phyloP scores from a whole-genome alignment of 768 basidiomycete species.

The Galerina marginata region DNA sequence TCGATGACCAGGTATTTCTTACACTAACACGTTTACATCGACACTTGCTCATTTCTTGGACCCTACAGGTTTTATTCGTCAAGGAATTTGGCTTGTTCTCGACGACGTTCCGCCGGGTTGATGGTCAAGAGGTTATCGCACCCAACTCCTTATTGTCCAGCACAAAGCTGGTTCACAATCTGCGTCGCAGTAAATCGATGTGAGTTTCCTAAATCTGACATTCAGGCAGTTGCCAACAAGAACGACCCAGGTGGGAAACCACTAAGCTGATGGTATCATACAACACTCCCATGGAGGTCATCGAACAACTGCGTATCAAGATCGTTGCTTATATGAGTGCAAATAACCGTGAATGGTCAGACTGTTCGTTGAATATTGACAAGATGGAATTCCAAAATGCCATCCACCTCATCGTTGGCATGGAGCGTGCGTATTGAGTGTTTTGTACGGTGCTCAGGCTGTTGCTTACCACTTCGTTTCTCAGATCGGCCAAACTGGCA shows the following conservation, averaged over 20 bases:
- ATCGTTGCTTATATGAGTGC: slow-evolving; percentile 62
- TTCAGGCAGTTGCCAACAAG: neutral
- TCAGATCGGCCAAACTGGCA: slow-evolving; percentile 84
- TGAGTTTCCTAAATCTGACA: slow-evolving; percentile 34
- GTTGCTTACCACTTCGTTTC: slow-evolving; percentile 4
- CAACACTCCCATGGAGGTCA: slow-evolving; percentile 69
- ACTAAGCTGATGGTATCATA: slow-evolving; percentile 71
- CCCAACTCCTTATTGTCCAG: slow-evolving; percentile 76
- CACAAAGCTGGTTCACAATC: slow-evolving; percentile 78
- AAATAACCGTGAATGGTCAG: slow-evolving; percentile 79
- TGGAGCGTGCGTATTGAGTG: slow-evolving; percentile 63
- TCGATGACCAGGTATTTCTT: slow-evolving; percentile 64
- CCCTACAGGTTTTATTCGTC: slow-evolving; percentile 52
- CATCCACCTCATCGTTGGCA: slow-evolving; percentile 65
- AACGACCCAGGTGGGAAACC: slow-evolving; percentile 60
- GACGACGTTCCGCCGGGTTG: slow-evolving; percentile 79
- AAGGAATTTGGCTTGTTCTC: slow-evolving; percentile 83
- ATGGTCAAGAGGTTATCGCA: slow-evolving; percentile 80
- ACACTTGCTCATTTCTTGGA: neutral
- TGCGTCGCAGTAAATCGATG: slow-evolving; percentile 78
- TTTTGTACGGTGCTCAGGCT: neutral
- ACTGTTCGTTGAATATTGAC: slow-evolving; percentile 69
- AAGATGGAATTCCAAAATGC: slow-evolving; percentile 82
- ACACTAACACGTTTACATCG: neutral
- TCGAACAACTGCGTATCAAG: slow-evolving; percentile 68